Evolutionary conservation across 1,284 basidiomycete species (phyloP), one percentile per base, ranked within the genome.

Genomic region (Sporisorium sorghi): DNA sequence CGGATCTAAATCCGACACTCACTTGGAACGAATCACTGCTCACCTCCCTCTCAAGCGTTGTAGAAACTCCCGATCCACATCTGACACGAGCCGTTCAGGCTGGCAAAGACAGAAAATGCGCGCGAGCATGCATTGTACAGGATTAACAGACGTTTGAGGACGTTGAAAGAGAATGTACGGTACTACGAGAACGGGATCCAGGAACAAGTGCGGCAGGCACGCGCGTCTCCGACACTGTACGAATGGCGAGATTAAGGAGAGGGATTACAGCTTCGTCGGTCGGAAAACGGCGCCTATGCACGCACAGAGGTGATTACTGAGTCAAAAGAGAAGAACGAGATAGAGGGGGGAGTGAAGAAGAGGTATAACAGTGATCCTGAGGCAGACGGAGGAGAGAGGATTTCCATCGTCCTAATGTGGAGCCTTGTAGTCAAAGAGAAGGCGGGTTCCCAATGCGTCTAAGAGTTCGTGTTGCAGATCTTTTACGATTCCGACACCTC

Each of bases 401-500:
- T 5, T 17, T 37, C 35, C 35, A 37, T 37, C 35, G 35, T 37
- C 3, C 14, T 14, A 12, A 3, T 35, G 33, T 12, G 8, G 33
- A 35, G 33, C 5, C 5, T 46, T 46, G 32, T 14, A 24, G 12
- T 37, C 33, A 24, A 30, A 24, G 51, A n/a, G n/a, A 32, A 30
- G 26, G 33, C 42, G 49, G 17, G n/a, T n/a, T 59, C 53, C 58
- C 43, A 21, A 6, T 39, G 33, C 11, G n/a, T 54, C 51, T 54
- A 48, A n/a, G 26, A 21, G 23, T n/a, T n/a, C n/a, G n/a, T n/a
- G n/a, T n/a, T n/a, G n/a, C n/a, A n/a, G n/a, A n/a, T n/a, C n/a
- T 11, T 12, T 58, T 32, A 68, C 14, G 60, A 63, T 28, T 72
- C 69, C 5, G 71, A 55, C 2, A 67, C 59, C 58, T 73, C 71